Base-by-base conservation (phyloP, 257 asterid species). In the Nicotiana sylvestris region DNA sequence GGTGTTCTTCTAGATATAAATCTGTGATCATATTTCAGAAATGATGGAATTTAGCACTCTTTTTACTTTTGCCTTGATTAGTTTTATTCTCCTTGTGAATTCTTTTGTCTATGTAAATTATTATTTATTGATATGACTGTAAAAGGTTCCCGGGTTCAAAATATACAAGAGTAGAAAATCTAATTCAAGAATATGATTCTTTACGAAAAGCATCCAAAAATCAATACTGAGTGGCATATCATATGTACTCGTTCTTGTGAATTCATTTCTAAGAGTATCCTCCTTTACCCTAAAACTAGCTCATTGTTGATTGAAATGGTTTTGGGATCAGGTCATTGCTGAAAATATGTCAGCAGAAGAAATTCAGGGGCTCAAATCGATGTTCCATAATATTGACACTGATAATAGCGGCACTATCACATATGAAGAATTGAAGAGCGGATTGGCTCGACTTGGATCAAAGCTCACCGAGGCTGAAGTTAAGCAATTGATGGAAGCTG, bases 401-500 rank as follows among this genome's bases (percentile, higher is more conserved):
- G 98, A 94, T 82, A 90, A 92, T 46, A 94, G 88, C 21, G 98
- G 98, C 35, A 90, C 97, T 37, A 92, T 92, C 83, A 93, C 97
- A 2, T 93, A 90, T 6, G 97, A 94, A 83, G 98, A 94, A 85
- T 95, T 94, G 76, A 90, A 89, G 88, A 87, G 77, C 1, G 97
- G 98, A 25, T 86, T 94, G 83, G 92, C 97, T 67, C 87, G 91
- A n/a, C 97, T 94, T 29, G 97, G 98, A 30, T 92, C 98, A 27
- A 91, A 92, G 83, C 97, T 93, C 69, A 89, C 94, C 0, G 98
- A 93, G 84, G 85, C 91, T 10, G 98, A 94, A 91, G 97, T 91
- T 29, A 86, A 92, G 85, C 97, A 93, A 88, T 89, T 94, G 30
- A 94, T 94, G 97, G 98, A 94, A 84, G 98, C 98, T 29, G 97